Base-by-base conservation (phyloP, 345 rosid genomes). In the Excoecaria agallocha region DNA sequence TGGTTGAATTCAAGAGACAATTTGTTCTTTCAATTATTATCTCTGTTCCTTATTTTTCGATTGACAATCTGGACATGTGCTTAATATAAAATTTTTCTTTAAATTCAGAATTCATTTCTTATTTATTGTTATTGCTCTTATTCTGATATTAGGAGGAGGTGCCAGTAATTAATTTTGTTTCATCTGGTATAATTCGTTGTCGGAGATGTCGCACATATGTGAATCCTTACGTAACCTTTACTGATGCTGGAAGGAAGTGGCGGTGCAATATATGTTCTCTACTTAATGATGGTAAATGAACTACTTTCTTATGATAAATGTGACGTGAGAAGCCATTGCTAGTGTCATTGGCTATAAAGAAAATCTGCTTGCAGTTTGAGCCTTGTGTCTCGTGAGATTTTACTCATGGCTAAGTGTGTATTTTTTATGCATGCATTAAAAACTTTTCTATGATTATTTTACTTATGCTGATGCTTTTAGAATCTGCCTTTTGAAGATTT, bases 231-330 rank as follows among this genome's bases (percentile, higher is more conserved):
- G 91, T 96, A 76, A 85, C 88, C 6, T 96, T 96, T 85, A 82
- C 95, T 0, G 99, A 96, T 86, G 86, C 93, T 73, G 99, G 99
- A 84, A 88, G 97, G 79, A 96, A 96, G 86, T 96, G 99, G 99
- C 92, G 98, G 24, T 96, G 99, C 88, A 96, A 96, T 86, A 88
- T 96, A 69, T 96, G 98, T 81, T 70, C 93, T 56, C 82, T 93
- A 76, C 95, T 88, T 49, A 96, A 96, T 85, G 99, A 96, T 46
- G 99, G 99, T 96, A 88, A 84, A 43, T 54, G 72, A 63, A 20
- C 72, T 30, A 57, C 48, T 71, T 13, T n/a, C 71, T 68, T 58
- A 35, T 39, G 20, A 59, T 45, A 12, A 10, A 65, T 16, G 15
- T 37, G 52, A 25, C 65, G 19, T 58, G 74, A 73, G 70, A 56